Percentiles rank a stretch among this genome's conserved stretches.
Evolutionary conservation across 306 rosid species (phyloP).

Genomic region (Hippophae gyantsensis): DNA sequence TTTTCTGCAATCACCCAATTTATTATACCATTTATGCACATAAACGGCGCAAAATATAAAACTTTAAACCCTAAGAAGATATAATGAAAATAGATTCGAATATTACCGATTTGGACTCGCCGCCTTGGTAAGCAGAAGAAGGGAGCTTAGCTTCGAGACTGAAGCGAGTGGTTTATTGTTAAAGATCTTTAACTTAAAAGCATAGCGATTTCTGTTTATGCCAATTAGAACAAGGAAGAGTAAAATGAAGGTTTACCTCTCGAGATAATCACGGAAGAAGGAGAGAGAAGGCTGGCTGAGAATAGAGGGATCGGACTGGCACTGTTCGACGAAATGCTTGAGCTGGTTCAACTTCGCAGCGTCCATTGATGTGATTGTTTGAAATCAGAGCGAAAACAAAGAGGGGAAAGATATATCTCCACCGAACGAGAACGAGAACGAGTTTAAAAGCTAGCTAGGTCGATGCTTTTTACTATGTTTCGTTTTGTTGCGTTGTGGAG

Average conservation of each 20-base stretch:
- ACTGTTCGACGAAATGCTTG: constrained; percentile 66
- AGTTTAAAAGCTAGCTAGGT: too few relatives aligned
- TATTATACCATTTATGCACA: constrained; percentile 1
- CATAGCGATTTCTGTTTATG: neutral
- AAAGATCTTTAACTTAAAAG: neutral
- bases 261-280: constrained; percentile 83
- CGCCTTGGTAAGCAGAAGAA: constrained; percentile 22
- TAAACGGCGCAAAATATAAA: neutral
- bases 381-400: neutral
- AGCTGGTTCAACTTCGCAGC: constrained; percentile 48
- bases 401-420: too few relatives aligned
- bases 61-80: neutral
- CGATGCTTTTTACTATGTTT: neutral
- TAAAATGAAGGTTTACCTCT: constrained; percentile 32
- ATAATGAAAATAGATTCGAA: neutral
- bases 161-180: neutral
- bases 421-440: too few relatives aligned
- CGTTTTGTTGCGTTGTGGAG: neutral
- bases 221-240: neutral
- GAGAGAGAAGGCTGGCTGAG: constrained; percentile 76
- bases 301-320: constrained; percentile 62
- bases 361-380: constrained; percentile 37
- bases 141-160: constrained; percentile 73
- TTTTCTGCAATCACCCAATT: constrained; percentile 18
- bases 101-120: constrained; percentile 48